phyloP scores from a whole-genome alignment of 306 rosid species.

The Medicago lupulina region DNA sequence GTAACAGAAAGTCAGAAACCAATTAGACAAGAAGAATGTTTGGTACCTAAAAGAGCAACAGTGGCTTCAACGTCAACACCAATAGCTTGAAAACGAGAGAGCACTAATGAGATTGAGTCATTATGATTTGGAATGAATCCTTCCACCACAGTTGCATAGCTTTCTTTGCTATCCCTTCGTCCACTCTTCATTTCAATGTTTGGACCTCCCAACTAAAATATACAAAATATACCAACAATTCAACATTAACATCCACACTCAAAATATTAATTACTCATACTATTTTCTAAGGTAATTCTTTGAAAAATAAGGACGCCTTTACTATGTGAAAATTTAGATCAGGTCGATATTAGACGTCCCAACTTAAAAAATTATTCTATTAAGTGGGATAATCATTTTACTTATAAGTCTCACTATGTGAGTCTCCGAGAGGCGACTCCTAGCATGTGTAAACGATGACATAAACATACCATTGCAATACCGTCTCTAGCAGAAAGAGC shows the following conservation, averaged over 20 bases:
- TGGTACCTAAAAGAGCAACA: constrained; percentile 77
- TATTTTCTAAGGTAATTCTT: no score
- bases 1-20: background rate
- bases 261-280: background rate
- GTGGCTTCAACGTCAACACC: constrained; percentile 79
- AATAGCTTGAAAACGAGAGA: constrained; percentile 70
- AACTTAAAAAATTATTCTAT: no score
- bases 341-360: no score
- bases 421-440: no score
- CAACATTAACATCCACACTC: no score
- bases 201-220: constrained; percentile 79
- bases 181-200: constrained; percentile 76
- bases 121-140: constrained; percentile 75
- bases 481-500: constrained; percentile 91
- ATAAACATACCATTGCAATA: constrained; percentile 56
- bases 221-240: constrained; percentile 6
- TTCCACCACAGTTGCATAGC: constrained; percentile 51
- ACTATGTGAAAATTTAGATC: no score
- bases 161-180: constrained; percentile 74
- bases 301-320: no score
- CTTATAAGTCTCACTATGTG: no score
- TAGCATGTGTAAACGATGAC: no score
- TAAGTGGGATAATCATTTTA: no score
- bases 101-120: constrained; percentile 65
- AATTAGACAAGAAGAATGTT: background rate